A percentile compares a stretch with the other conserved stretches of the same genome.
Conservation (phyloP, 1,284 basidiomycete species). For the Ceratobasidium sp. region DNA sequence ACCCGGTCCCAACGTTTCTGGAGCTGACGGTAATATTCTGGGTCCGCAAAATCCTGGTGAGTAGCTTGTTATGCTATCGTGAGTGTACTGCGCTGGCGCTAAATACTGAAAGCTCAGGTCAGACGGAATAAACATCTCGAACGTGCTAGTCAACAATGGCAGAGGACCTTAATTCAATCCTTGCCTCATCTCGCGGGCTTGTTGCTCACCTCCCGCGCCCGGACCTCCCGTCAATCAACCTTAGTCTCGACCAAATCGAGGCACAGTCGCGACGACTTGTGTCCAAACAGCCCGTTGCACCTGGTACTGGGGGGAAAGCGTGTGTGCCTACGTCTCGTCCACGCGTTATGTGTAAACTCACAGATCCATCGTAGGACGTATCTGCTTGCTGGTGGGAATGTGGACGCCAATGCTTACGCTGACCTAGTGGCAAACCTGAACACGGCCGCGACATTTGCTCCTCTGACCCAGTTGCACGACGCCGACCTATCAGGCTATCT, state of each 20-base stretch:
- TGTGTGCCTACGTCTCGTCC: slow-evolving; percentile 59
- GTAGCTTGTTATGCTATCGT: neutral
- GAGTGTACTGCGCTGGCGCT: neutral
- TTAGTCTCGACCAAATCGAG: slow-evolving; percentile 93
- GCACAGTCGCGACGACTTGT: slow-evolving; percentile 85
- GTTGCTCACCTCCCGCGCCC: slow-evolving; percentile 79
- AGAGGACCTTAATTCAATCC: slow-evolving; percentile 73
- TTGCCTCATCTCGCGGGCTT: slow-evolving; percentile 77
- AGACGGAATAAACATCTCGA: slow-evolving; percentile 3
- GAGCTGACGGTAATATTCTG: too few relatives aligned
- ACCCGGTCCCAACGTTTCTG: neutral
- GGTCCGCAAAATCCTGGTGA: neutral
- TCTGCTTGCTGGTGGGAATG: slow-evolving; percentile 88
- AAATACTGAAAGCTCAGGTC: neutral
- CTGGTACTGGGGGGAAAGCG: slow-evolving; percentile 79
- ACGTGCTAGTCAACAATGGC: slow-evolving; percentile 22
- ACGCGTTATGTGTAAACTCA: slow-evolving; percentile 7
- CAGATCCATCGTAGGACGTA: slow-evolving; percentile 69
- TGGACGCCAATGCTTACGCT: slow-evolving; percentile 85
- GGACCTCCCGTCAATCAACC: slow-evolving; percentile 85
- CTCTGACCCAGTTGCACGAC: slow-evolving; percentile 88
- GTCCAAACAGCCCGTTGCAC: slow-evolving; percentile 71
- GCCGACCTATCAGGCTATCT: slow-evolving; percentile 91
- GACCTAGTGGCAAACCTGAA: slow-evolving; percentile 85
- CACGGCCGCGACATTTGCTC: slow-evolving; percentile 87